Evolutionary conservation across 2,329 filamentous ascomycete species (phyloP), one percentile per base, ranked within the genome.

Genomic region (Diplodia corticola): DNA sequence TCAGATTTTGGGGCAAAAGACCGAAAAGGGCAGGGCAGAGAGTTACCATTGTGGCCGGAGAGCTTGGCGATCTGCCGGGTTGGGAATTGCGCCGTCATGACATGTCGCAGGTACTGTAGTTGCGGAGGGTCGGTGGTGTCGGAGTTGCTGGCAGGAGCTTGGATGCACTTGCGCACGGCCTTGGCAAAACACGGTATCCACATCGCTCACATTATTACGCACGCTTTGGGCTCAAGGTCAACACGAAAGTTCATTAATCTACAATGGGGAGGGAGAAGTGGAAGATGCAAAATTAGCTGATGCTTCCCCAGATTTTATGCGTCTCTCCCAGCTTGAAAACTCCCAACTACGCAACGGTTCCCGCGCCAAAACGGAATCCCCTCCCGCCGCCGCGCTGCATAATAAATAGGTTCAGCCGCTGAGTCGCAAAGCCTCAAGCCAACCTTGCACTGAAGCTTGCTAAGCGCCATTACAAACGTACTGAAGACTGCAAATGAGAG

Each of bases 381-480:
- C 48, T 63, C 48, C 28, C 60, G 30, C 60, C 48, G 49, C 22
- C 30, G 60, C 60, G 49, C 24, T 28, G 35, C 22, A 6, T 35
- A 53, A 63, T 20, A 30, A 44, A 63, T 44, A 51, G 26, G 53
- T 53, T 50, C 53, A 53, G 53, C 59, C 46, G 33, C 63, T 33
- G 37, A 51, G 28, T 63, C 63, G 53, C 64, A 60, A 51, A 60
- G 44, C 64, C 26, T 37, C 40, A 40, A 59, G 26, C 54, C 63
- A 65, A 55, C 44, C 54, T 49, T 59, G 46, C 40, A 40, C 51
- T 57, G 63, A 65, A 55, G 64, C 54, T 60, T 26, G 64, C 55
- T 63, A 48, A 66, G 63, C 53, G 73, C 73, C 73, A 78, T 79
- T 79, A 79, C 75, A 79, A 76, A 77, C 76, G 75, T 79, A 78